These are phyloP conservation scores for Nadsonia starkeyi-henricii DNA, from an alignment of 1,139 yeast species.

Conservation along the genomic window DNA sequence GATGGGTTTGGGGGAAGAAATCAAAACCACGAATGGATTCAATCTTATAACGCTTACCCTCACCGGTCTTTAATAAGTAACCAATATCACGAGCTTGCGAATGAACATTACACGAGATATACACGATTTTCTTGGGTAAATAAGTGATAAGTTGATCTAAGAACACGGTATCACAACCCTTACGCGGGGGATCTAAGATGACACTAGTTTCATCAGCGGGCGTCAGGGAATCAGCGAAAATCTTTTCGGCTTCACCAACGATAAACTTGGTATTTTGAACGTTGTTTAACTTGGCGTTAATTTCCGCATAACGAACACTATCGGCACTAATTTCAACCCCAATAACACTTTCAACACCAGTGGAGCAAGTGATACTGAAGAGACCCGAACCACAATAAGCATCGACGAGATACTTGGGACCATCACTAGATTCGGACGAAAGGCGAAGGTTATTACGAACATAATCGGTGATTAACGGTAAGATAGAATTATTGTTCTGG, in stretches of 20 bases:
- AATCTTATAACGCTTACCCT: constrained; percentile 37
- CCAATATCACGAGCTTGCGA: constrained; percentile 92
- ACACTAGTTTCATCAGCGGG: constrained; percentile 72
- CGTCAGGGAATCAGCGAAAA: constrained; percentile 63
- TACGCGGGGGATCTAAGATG: constrained; percentile 91
- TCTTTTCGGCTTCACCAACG: constrained; percentile 84
- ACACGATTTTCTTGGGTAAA: constrained; percentile 74
- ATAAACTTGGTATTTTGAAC: constrained; percentile 69
- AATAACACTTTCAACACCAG: constrained; percentile 63
- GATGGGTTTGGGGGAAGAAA: constrained; percentile 96
- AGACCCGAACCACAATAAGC: constrained; percentile 97
- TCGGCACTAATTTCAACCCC: constrained; percentile 95
- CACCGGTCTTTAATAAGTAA: constrained; percentile 54
- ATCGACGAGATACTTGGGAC: constrained; percentile 62
- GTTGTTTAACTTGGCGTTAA: constrained; percentile 64
- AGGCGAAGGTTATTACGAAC: constrained; percentile 57
- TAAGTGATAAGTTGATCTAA: constrained; percentile 72
- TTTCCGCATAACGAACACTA: constrained; percentile 73
- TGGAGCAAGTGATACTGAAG: constrained; percentile 75
- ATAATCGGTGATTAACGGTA: constrained; percentile 68
- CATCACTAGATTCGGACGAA: constrained; percentile 22
- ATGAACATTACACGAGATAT: constrained; percentile 93
- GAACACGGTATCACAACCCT: constrained; percentile 86
- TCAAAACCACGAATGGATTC: constrained; percentile 89
- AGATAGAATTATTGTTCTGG: constrained; percentile 86